Base-by-base conservation (phyloP, 495 filamentous ascomycete species). In the Beverwykella pulmonaria region DNA sequence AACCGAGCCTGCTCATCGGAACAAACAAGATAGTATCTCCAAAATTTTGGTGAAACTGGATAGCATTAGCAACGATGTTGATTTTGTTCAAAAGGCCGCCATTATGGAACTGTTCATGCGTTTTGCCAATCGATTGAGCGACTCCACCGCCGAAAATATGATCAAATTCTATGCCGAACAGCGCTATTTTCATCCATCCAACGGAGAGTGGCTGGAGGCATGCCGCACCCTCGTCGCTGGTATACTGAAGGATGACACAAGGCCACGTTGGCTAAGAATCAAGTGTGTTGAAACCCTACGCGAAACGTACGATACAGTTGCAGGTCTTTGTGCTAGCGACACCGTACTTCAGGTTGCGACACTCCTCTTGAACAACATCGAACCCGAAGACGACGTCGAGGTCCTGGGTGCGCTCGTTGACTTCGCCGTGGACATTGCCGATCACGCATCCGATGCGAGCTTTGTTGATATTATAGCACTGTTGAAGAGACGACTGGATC, bases 21-120 rank as follows among this genome's bases (percentile, higher is more conserved):
- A 44, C 20, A 14, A 63, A 7, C 30, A 60, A 9, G 55, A 65
- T 26, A 25, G 26, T 27, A 26, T 73, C 27, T 47, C 65, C 5
- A 52, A 50, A 20, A 53, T 68, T 22, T 53, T 71, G 15, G 47
- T 41, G 26, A 59, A 34, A 14, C 46, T 74, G 25, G 80, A 84
- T 67, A 34, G 3, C 26, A 22, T 71, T 12, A 61, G 58, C 30
- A 22, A 39, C 15, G 32, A 64, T 19, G 58, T 69, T 41, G 70
- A 73, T 22, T 81, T 86, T 54, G 70, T 84, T 17, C 86, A 88
- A 57, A 81, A 81, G 54, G 84, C 85, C 56, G 80, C 83, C 29
- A 83, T 92, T 25, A 83, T 92, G 66, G 75, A 82, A 6, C 93
- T 93, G 73, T 90, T 92, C 70, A 77, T 84, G 55, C 79, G 82